phyloP scores from a whole-genome alignment of 2,329 filamentous ascomycete genomes.

The Alternaria gansuensis region DNA sequence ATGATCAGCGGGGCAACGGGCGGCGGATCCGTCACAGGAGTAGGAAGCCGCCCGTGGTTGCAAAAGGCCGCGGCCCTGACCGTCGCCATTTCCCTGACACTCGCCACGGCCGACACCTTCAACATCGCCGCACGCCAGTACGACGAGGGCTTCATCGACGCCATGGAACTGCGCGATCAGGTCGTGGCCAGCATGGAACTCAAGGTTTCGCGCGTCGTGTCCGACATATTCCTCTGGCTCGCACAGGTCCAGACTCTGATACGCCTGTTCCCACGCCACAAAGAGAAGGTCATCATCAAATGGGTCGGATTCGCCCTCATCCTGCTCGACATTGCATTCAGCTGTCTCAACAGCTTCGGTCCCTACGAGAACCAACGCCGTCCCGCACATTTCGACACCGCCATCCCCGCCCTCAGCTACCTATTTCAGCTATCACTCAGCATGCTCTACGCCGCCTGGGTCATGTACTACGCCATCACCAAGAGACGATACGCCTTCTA shows the following conservation, averaged over 20 bases:
- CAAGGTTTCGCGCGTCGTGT: constrained; percentile 89
- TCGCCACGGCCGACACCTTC: constrained; percentile 92
- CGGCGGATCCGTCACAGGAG: constrained; percentile 73
- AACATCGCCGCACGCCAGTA: constrained; percentile 85
- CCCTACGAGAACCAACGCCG: constrained; percentile 63
- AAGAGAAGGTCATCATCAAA: constrained; percentile 98
- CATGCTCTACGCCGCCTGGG: constrained; percentile 89
- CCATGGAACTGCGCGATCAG: constrained; percentile 74
- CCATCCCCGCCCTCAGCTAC: constrained; percentile 89
- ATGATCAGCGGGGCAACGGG: constrained; percentile 81
- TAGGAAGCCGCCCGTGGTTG: constrained; percentile 91
- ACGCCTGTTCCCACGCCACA: constrained; percentile 91
- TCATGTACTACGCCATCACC: constrained; percentile 91
- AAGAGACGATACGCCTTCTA: constrained; percentile 93
- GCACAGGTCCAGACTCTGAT: constrained; percentile 97
- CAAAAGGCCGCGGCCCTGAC: constrained; percentile 74
- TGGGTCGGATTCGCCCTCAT: constrained; percentile 97
- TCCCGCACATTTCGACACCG: constrained; percentile 82
- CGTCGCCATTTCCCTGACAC: constrained; percentile 83
- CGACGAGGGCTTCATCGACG: constrained; percentile 79
- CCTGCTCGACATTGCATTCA: constrained; percentile 88
- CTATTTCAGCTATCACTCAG: constrained; percentile 88
- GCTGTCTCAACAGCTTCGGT: constrained; percentile 87
- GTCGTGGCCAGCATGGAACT: constrained; percentile 88
- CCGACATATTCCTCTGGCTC: constrained; percentile 95